Conservation (phyloP, 164 flowering plant species). For the Macadamia integrifolia region DNA sequence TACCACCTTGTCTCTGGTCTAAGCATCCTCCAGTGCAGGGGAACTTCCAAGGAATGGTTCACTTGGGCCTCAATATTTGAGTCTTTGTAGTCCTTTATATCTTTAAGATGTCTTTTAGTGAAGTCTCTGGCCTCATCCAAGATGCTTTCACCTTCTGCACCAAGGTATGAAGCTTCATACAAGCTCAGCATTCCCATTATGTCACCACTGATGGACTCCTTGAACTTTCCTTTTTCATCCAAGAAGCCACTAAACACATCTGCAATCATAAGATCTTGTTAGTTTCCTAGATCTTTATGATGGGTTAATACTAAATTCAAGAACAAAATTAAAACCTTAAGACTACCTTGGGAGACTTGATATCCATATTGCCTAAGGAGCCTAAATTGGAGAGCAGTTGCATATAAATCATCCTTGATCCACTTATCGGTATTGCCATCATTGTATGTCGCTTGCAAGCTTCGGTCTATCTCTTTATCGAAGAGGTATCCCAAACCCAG, state of each 20-base stretch:
- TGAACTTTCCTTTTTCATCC: conserved; percentile 25
- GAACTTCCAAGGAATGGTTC: conserved; percentile 29
- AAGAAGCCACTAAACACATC: conserved; percentile 24
- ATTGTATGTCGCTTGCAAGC: neutral
- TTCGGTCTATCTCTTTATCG: conserved; percentile 12
- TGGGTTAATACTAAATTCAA: neutral
- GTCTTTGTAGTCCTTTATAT: conserved; percentile 8
- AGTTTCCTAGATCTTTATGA: too few species aligned
- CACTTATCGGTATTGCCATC: neutral
- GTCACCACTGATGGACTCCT: conserved; percentile 4
- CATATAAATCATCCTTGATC: conserved; percentile 10
- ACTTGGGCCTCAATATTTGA: conserved; percentile 10
- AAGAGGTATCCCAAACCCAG: conserved; percentile 24
- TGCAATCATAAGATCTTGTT: conserved; percentile 6
- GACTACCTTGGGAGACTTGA: conserved; percentile 17
- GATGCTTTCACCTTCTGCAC: conserved; percentile 23
- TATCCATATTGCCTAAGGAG: conserved; percentile 22
- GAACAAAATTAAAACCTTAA: neutral
- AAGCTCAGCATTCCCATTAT: conserved; percentile 29
- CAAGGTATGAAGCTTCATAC: conserved; percentile 36
- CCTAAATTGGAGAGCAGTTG: conserved; percentile 18
- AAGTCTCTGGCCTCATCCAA: conserved; percentile 27
- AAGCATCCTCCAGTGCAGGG: conserved; percentile 28
- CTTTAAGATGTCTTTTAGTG: conserved; percentile 13
- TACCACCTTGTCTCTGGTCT: conserved; percentile 34